Evolutionary conservation across 306 rosid species (phyloP).

Genomic region (Argentina anserina): DNA sequence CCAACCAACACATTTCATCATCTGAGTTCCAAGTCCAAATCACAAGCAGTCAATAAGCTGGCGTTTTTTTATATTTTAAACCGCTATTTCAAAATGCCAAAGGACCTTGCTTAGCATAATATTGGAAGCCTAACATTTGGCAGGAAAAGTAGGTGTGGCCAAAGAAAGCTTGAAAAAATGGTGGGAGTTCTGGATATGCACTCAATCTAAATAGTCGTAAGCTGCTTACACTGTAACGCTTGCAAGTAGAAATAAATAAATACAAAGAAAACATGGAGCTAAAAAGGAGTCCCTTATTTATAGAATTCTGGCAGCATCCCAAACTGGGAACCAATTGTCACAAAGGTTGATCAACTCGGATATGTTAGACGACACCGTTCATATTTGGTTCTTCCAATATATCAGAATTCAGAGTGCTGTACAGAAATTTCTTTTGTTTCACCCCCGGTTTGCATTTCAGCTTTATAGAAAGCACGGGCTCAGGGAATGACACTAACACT

Average conservation of each 20-base stretch:
- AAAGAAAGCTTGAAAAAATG: background rate
- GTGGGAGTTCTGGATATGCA: conserved; percentile 5
- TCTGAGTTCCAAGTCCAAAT: background rate
- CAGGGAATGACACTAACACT: background rate
- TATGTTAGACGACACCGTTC: background rate
- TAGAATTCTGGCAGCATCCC: background rate
- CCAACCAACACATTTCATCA: background rate
- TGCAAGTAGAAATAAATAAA: background rate
- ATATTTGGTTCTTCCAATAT: too few species aligned
- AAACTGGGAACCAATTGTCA: background rate
- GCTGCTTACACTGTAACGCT: background rate
- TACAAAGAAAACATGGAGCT: background rate
- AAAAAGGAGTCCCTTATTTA: background rate
- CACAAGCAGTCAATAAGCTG: background rate
- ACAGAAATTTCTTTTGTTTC: background rate
- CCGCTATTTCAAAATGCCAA: background rate
- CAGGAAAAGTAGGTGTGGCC: background rate
- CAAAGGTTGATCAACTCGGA: background rate
- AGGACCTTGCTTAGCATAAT: background rate
- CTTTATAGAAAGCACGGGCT: background rate
- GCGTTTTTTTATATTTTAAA: too few species aligned
- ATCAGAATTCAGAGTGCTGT: background rate
- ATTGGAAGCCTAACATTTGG: background rate
- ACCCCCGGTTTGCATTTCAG: background rate
- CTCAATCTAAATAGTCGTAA: background rate